Base-by-base conservation (phyloP, 2,329 filamentous ascomycete genomes). In the Cercospora berteroae region DNA sequence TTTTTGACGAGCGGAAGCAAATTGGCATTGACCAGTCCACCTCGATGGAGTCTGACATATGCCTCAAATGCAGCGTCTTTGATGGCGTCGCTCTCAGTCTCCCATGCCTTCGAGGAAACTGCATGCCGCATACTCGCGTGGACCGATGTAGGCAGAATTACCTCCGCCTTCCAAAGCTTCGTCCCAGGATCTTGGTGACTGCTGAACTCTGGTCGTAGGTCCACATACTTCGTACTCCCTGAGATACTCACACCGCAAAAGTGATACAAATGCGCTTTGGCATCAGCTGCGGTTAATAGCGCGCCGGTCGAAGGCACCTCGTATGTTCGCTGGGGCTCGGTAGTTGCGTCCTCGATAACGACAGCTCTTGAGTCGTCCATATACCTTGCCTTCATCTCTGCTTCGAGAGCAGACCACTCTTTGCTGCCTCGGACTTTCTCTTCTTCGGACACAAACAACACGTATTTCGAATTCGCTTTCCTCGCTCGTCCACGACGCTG, bases 21-120 rank as follows among this genome's bases (percentile, higher is more conserved):
- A 72, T 96, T 84, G 13, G 96, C 87, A 69, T 92, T 93, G 1
- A 98, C 79, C 5, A 97, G 81, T 0, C 90, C 90, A 27, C 86
- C 89, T 7, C 86, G 73, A 75, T 94, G 88, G 0, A 98, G 82
- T 5, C 83, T 83, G 23, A 86, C 79, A 74, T 94, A 97, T 0
- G 93, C 91, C 74, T 92, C 87, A 69, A 96, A 95, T 0, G 92
- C 90, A 0, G 90, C 92, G 77, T 97, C 94, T 74, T 90, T 92
- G 71, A 83, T 88, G 0, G 93, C 93, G 71, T 87, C 88, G 66
- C 83, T 86, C 74, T 95, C 89, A 0, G 88, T 91, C 10, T 72
- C 78, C 93, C 93, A 97, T n/a, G 77, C 69, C 39, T 76, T 69
- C 29, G 77, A 76, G 61, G 89, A 87, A 23, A 79, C 73, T 0